phyloP scores from a whole-genome alignment of 805 yeast genomes.

The Diddensiella santjacobensis region DNA sequence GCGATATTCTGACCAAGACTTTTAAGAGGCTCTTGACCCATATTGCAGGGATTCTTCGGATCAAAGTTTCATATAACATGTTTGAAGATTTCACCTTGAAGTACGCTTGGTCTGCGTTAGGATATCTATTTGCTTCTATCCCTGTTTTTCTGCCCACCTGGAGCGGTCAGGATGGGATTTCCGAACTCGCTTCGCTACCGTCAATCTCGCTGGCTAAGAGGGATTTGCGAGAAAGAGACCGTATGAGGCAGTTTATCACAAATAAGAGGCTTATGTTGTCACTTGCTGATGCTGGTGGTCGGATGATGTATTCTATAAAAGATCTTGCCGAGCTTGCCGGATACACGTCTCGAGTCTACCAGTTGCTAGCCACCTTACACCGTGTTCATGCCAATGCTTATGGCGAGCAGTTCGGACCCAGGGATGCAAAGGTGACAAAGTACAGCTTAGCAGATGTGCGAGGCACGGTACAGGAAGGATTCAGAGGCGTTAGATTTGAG shows the following conservation, averaged over 20 bases:
- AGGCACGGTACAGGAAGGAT: conserved; percentile 78
- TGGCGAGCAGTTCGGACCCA: conserved; percentile 10
- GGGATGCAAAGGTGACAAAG: conserved; percentile 12
- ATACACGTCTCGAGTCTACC: conserved; percentile 80
- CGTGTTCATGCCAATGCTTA: conserved; percentile 62
- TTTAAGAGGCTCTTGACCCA: conserved; percentile 57
- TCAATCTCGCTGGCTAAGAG: conserved; percentile 19
- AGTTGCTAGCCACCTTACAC: conserved; percentile 70
- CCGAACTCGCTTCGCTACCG: conserved; percentile 16
- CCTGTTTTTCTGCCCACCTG: conserved; percentile 70
- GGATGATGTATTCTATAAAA: conserved; percentile 91
- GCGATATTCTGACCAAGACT: conserved; percentile 54
- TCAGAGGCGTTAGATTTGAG: conserved; percentile 77
- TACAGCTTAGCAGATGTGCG: conserved; percentile 48
- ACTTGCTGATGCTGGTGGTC: conserved; percentile 90
- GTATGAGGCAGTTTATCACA: conserved; percentile 84
- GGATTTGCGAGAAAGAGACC: conserved; percentile 32
- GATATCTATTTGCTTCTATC: conserved; percentile 84
- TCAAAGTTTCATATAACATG: conserved; percentile 64
- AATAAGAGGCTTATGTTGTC: conserved; percentile 88
- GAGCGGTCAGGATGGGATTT: conserved; percentile 31
- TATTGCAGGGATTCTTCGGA: conserved; percentile 49
- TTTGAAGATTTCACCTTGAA: conserved; percentile 84
- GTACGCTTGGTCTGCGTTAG: conserved; percentile 92
- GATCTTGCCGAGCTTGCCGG: conserved; percentile 90